Percentiles rank a stretch among this genome's conserved stretches.
Conservation (phyloP, 352 stramenopile species). For the Globisporangium camurandrum region DNA sequence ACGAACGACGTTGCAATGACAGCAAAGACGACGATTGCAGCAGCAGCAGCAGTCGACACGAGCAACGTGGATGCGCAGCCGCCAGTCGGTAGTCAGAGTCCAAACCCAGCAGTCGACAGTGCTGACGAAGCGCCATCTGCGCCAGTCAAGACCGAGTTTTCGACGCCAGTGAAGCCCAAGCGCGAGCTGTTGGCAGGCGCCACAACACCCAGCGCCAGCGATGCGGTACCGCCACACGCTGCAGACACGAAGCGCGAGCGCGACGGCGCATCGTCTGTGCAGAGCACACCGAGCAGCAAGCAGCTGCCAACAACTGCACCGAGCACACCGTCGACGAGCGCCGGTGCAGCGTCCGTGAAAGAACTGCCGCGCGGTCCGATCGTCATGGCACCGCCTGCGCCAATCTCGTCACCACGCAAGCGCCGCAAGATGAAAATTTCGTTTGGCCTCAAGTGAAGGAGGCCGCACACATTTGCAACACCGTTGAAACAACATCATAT, state of each 20-base stretch:
- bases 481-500: slow-evolving; percentile 6
- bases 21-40: not conserved
- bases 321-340: slow-evolving; percentile 16
- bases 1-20: slow-evolving; percentile 11
- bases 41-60: not conserved
- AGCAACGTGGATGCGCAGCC: not conserved
- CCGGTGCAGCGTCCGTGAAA: slow-evolving; percentile 17
- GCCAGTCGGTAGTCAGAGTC: slow-evolving; percentile 12
- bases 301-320: slow-evolving; percentile 3
- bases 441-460: slow-evolving; percentile 77
- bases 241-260: slow-evolving; percentile 36
- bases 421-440: slow-evolving; percentile 91
- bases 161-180: slow-evolving; percentile 8
- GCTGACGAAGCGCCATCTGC: slow-evolving; percentile 14
- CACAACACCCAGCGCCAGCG: too few species aligned
- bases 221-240: slow-evolving; percentile 13
- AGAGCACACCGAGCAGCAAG: slow-evolving; percentile 19
- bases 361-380: slow-evolving; percentile 14
- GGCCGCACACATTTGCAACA: slow-evolving; percentile 9
- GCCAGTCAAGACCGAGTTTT: slow-evolving; percentile 16
- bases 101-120: slow-evolving; percentile 38
- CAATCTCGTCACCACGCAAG: slow-evolving; percentile 70
- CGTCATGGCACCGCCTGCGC: slow-evolving; percentile 24
- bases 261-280: slow-evolving; percentile 16
- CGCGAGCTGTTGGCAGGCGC: too few species aligned